Evolutionary conservation across 352 stramenopile genomes (phyloP).

Genomic region (Globisporangium iwayamae): DNA sequence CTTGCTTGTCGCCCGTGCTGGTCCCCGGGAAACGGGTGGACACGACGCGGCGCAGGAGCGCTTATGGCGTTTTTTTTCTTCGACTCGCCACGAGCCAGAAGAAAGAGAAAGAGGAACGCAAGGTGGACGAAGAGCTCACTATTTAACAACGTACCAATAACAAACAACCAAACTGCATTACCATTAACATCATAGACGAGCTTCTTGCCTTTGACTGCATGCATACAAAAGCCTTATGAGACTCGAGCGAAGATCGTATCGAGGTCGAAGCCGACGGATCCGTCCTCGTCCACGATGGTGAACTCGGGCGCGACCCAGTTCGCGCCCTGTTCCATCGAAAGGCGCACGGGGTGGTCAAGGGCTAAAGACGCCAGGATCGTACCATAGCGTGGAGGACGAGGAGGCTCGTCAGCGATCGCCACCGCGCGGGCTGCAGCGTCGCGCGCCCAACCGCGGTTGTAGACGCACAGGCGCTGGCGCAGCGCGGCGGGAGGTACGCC

Average conservation of each 20-base stretch:
- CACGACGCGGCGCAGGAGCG: constrained; percentile 6
- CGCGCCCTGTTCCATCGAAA: not conserved
- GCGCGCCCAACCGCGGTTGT: not conserved
- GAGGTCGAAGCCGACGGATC: not conserved
- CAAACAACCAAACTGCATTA: not conserved
- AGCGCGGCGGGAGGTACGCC: not conserved
- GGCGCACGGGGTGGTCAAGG: not conserved
- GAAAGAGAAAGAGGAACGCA: not conserved
- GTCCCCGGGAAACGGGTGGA: constrained; percentile 3
- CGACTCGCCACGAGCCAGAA: not conserved
- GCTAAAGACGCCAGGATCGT: not conserved
- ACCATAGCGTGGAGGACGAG: not conserved
- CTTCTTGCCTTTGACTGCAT: not conserved
- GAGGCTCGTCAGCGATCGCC: not conserved
- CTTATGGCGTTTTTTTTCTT: constrained; percentile 14
- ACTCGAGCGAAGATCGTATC: not conserved
- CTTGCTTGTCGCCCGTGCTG: not conserved
- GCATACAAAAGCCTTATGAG: not conserved
- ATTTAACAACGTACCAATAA: not conserved
- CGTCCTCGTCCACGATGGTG: not conserved
- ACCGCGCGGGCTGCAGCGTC: not conserved
- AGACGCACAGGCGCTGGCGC: not conserved
- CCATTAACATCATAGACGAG: not conserved
- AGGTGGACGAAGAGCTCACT: not conserved
- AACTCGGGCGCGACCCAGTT: not conserved